Percentiles rank a stretch among this genome's conserved stretches.
These are phyloP conservation scores for Cucurbita ficifolia DNA, from an alignment of 306 rosid genomes.

Conservation along the genomic window DNA sequence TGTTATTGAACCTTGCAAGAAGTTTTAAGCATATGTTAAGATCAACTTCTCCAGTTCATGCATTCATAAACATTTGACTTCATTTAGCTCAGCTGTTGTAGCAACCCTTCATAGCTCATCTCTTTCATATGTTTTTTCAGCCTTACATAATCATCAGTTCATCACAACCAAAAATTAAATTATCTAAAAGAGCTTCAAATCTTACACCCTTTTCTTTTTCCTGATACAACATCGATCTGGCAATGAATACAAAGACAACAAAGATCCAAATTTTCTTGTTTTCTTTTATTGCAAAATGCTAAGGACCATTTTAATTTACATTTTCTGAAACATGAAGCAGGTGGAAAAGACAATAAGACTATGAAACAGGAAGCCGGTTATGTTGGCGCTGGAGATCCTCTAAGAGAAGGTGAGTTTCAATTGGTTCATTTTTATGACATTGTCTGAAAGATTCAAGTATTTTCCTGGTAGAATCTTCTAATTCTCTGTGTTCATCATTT, in stretches of 20 bases:
- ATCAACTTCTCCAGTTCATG: background rate
- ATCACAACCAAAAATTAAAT: background rate
- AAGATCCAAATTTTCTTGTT: background rate
- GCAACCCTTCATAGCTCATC: background rate
- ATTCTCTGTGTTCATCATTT: slow-evolving; percentile 25
- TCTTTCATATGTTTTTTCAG: background rate
- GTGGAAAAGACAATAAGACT: background rate
- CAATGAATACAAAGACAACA: background rate
- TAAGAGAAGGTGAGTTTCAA: background rate
- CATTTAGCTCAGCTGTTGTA: background rate
- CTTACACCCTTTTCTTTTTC: background rate
- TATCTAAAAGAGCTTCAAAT: background rate
- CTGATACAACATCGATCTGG: background rate
- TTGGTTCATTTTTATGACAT: background rate
- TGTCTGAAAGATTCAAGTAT: slow-evolving; percentile 15
- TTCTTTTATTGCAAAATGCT: background rate
- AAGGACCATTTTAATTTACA: background rate
- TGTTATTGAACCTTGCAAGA: background rate
- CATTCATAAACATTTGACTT: background rate
- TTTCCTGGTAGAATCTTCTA: slow-evolving; percentile 29
- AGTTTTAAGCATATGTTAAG: background rate
- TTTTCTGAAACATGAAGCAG: background rate
- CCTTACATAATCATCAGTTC: background rate
- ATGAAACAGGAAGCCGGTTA: background rate
- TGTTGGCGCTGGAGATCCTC: background rate